A percentile compares a stretch with the other conserved stretches of the same genome.
Conservation (phyloP, 2,329 filamentous ascomycete species). For the Sarocladium kiliense region DNA sequence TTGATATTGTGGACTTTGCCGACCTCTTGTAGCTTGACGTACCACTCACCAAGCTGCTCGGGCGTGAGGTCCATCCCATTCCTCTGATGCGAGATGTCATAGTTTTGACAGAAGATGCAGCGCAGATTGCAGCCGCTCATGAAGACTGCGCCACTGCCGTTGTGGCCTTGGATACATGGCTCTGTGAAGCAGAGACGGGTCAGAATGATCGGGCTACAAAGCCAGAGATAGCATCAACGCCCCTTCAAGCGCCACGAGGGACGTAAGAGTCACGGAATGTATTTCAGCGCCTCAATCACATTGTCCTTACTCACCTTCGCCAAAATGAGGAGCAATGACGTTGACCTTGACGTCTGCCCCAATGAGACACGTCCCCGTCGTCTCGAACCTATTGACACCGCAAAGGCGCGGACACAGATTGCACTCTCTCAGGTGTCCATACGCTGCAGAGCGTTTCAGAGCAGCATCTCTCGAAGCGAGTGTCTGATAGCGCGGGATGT, state of each 20-base stretch:
- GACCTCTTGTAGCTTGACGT: conserved; percentile 72
- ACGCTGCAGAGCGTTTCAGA: conserved; percentile 68
- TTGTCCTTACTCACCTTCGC: conserved; percentile 51
- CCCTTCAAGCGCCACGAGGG: background rate
- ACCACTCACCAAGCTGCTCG: conserved; percentile 77
- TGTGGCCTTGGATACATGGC: conserved; percentile 76
- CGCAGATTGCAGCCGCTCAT: conserved; percentile 71
- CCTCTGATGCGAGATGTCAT: conserved; percentile 77
- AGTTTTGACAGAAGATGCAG: conserved; percentile 76
- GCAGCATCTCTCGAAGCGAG: conserved; percentile 64
- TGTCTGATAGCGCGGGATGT: conserved; percentile 66
- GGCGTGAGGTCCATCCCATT: conserved; percentile 76
- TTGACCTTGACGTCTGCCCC: conserved; percentile 74
- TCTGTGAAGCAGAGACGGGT: conserved; percentile 36
- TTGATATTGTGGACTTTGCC: conserved; percentile 90
- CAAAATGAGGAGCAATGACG: conserved; percentile 81
- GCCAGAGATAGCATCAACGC: background rate
- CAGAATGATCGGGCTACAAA: background rate
- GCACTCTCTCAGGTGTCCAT: conserved; percentile 71
- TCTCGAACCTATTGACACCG: conserved; percentile 75
- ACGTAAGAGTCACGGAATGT: too few species aligned
- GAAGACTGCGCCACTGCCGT: conserved; percentile 76
- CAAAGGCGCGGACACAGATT: conserved; percentile 77
- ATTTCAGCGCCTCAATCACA: background rate
- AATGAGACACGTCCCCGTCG: conserved; percentile 72